Evolutionary conservation across 2,329 filamentous ascomycete genomes (phyloP).

Genomic region (Monosporascus sp.): DNA sequence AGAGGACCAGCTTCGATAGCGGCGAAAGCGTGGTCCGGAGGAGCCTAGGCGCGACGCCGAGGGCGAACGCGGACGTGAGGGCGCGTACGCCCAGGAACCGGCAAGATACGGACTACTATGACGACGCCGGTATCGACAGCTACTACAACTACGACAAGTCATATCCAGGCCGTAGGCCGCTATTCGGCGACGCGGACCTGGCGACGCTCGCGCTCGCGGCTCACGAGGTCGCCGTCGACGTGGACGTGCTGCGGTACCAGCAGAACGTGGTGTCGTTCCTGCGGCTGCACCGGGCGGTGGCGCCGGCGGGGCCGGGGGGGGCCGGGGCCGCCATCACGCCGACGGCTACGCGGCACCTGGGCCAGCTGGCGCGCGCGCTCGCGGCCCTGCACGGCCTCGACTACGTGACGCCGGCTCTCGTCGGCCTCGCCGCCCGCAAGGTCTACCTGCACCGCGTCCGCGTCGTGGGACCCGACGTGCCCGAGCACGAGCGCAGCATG

Average conservation of each 20-base stretch:
- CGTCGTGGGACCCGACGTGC: slow-evolving; percentile 42
- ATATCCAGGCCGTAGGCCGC: background rate
- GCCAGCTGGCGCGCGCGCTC: slow-evolving; percentile 63
- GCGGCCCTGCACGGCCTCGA: slow-evolving; percentile 75
- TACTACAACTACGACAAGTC: slow-evolving; percentile 3
- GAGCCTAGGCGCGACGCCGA: slow-evolving; percentile 5
- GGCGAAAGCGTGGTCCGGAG: slow-evolving; percentile 39
- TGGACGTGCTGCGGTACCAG: slow-evolving; percentile 78
- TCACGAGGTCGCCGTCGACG: slow-evolving; percentile 56
- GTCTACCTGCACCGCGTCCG: slow-evolving; percentile 81
- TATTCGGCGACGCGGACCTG: slow-evolving; percentile 43
- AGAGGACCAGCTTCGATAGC: slow-evolving; percentile 11
- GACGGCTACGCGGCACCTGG: slow-evolving; percentile 71
- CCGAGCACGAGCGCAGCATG: slow-evolving; percentile 76
- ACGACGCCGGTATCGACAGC: slow-evolving; percentile 1
- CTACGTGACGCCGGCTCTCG: slow-evolving; percentile 79
- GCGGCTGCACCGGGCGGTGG: slow-evolving; percentile 79
- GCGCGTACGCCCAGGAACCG: slow-evolving; percentile 30
- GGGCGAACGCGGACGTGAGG: background rate
- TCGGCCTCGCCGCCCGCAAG: slow-evolving; percentile 77
- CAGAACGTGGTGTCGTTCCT: slow-evolving; percentile 86
- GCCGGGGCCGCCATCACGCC: slow-evolving; percentile 70
- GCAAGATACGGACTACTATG: background rate
- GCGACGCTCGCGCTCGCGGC: slow-evolving; percentile 54
- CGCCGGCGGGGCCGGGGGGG: slow-evolving; percentile 66